Conservation (phyloP, 768 basidiomycete genomes). For the Termitomyces sp. region DNA sequence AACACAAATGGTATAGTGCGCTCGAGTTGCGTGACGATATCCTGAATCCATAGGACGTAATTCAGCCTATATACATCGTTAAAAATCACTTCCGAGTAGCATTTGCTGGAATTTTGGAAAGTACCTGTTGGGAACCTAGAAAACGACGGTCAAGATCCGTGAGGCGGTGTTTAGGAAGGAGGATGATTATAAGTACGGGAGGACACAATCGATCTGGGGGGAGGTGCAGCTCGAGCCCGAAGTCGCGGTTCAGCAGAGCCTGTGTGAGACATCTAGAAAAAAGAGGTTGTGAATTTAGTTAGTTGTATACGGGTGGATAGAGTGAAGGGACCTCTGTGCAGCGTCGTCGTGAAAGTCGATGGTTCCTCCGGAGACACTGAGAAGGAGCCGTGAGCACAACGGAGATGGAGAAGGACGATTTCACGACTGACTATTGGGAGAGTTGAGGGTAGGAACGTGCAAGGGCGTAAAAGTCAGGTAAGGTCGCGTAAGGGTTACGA, state of each 20-base stretch:
- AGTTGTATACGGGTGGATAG: not conserved
- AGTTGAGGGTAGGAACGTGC: conserved; percentile 48
- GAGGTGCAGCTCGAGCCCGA: conserved; percentile 52
- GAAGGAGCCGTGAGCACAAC: not conserved
- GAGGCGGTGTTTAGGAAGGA: not conserved
- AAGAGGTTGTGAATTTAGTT: not conserved
- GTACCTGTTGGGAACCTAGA: conserved; percentile 69
- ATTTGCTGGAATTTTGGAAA: not conserved
- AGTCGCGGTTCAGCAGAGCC: conserved; percentile 73
- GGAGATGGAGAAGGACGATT: not conserved
- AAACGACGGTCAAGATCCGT: not conserved
- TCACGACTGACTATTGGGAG: conserved; percentile 7
- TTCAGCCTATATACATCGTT: conserved; percentile 53
- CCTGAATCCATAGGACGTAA: conserved; percentile 83
- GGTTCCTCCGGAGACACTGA: conserved; percentile 22
- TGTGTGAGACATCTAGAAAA: conserved; percentile 64
- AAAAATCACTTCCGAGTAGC: not conserved
- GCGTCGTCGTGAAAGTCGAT: conserved; percentile 75
- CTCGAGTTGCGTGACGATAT: conserved; percentile 41
- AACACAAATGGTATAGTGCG: conserved; percentile 6
- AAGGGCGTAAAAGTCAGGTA: conserved; percentile 54
- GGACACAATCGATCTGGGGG: conserved; percentile 80
- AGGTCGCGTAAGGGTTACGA: conserved; percentile 31
- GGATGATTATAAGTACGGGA: conserved; percentile 41
- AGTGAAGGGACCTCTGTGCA: conserved; percentile 55